Evolutionary conservation across 768 basidiomycete species (phyloP), one percentile per base, ranked within the genome.

Genomic region (Naematelia encephala): DNA sequence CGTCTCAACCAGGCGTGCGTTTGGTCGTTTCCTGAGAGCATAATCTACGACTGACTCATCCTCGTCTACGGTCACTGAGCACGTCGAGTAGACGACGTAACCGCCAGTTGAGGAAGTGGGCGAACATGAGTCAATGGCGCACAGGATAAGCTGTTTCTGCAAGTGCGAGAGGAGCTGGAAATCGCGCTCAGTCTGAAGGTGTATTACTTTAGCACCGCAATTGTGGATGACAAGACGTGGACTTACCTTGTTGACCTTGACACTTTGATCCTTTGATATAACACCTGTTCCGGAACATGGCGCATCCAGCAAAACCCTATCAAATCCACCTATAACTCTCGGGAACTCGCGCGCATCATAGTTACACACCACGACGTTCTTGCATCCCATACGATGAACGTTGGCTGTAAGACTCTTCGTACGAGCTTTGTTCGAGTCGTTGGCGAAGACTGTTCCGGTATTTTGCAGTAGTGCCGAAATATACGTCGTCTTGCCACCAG

Each of bases 31-130:
- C 61, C 88, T 85, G 52, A 99, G 83, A 16, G 96, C 96, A 74
- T 99, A 99, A 75, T 96, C 91, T 22, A 99, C 92, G 13, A 98
- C 94, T 1, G 91, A 86, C 78, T 99, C 96, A 80, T 99, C 93
- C 81, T 99, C 96, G 68, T 98, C 96, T 8, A 97, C 89, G 3
- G 89, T 96, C 55, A 99, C 91, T 3, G 93, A 97, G 76, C 96
- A 99, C 0, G 96, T 99, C 48, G 94, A 98, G 80, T 99, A 99
- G 56, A 98, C 94, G 67, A 98, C 79, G 78, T 87, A 91, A 25
- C 92, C 93, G 4, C 96, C 96, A 0, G 89, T 90, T 70, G 88
- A 87, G 3, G 92, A 94, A 57, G 87, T 86, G 10, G 92, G 85
- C 64, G 85, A 87, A 52, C 94, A 86, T 52, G 91, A 94, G 80